These are phyloP conservation scores for Apiotrichum sp. DNA, from an alignment of 1,284 basidiomycete genomes.

Conservation along the genomic window DNA sequence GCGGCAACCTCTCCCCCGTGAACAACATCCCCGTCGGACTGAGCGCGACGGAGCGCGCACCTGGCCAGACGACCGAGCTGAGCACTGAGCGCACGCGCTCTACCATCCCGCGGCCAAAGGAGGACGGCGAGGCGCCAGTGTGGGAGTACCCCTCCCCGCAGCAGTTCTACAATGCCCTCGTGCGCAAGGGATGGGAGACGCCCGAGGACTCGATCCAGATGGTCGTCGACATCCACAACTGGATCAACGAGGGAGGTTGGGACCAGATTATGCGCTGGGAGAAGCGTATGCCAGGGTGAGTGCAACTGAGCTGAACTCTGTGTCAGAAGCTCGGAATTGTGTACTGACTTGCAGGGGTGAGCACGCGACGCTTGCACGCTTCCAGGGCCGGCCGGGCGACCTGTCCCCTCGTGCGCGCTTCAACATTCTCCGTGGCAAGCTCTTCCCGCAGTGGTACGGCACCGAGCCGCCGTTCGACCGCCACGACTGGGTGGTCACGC, in stretches of 20 bases:
- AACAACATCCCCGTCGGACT: constrained; percentile 82
- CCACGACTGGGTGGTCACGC: constrained; percentile 94
- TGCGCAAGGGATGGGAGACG: constrained; percentile 95
- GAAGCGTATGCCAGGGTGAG: constrained; percentile 53
- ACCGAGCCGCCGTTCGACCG: constrained; percentile 91
- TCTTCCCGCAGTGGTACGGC: constrained; percentile 82
- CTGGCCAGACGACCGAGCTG: constrained; percentile 51
- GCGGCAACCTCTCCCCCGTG: constrained; percentile 59
- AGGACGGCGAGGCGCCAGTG: constrained; percentile 37
- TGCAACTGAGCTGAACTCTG: neutral
- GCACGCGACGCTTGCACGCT: constrained; percentile 63
- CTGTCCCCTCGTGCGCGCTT: constrained; percentile 72
- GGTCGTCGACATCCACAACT: constrained; percentile 99
- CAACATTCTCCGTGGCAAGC: constrained; percentile 73
- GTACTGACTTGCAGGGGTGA: constrained; percentile 35
- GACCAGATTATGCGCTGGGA: constrained; percentile 93
- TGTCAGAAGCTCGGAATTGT: neutral
- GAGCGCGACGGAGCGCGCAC: constrained; percentile 49
- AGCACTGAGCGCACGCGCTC: constrained; percentile 72
- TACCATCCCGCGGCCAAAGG: constrained; percentile 71
- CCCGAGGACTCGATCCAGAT: constrained; percentile 93
- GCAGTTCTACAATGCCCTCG: constrained; percentile 97
- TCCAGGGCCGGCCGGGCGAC: constrained; percentile 86
- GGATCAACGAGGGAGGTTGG: constrained; percentile 96
- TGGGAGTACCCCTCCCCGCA: constrained; percentile 99